These are phyloP conservation scores for Claviceps lovelessii DNA, from an alignment of 2,329 filamentous ascomycete genomes.

Conservation along the genomic window DNA sequence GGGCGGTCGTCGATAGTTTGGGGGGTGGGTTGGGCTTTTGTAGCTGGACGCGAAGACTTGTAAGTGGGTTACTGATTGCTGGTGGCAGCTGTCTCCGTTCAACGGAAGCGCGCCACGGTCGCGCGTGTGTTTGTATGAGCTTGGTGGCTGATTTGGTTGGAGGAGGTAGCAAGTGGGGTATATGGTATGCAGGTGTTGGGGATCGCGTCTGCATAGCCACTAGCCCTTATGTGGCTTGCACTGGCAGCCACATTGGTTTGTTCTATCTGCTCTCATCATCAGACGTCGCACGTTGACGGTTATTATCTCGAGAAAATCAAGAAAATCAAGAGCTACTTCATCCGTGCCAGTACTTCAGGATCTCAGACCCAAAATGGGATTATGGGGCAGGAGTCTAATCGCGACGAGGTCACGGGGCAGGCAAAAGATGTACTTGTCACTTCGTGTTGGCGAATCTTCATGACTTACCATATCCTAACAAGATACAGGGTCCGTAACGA, in stretches of 20 bases:
- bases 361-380: background rate
- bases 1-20: conserved; percentile 31
- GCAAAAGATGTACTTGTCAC: background rate
- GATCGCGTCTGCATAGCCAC: background rate
- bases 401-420: background rate
- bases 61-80: conserved; percentile 44
- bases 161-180: conserved; percentile 2
- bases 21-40: conserved; percentile 43
- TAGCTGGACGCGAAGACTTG: conserved; percentile 40
- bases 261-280: background rate
- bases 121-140: conserved; percentile 7
- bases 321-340: background rate
- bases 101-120: conserved; percentile 7
- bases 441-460: too few relatives aligned
- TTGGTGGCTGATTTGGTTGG: conserved; percentile 2
- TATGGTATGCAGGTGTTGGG: background rate
- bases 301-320: background rate
- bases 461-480: too few relatives aligned
- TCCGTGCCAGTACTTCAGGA: background rate
- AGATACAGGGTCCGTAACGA: too few relatives aligned
- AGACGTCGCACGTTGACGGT: background rate
- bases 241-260: background rate
- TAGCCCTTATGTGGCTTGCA: background rate
- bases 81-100: conserved; percentile 9
- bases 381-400: background rate